Base-by-base conservation (phyloP, 2,329 filamentous ascomycete genomes). In the Phaeosphaeriaceae sp. region DNA sequence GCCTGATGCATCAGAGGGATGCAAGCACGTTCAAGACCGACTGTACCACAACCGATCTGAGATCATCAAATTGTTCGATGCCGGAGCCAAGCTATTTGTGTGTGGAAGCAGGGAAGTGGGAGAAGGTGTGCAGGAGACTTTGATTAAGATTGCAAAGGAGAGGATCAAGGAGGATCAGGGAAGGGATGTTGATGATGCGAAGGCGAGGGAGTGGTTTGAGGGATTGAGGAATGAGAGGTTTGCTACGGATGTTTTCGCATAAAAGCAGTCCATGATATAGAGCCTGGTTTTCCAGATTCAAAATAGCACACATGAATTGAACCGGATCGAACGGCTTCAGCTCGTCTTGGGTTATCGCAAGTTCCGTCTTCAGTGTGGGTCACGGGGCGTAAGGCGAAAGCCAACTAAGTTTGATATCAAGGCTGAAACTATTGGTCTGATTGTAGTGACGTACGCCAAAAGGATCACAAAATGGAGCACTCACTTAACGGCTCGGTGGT, bases 31-130 rank as follows among this genome's bases (percentile, higher is more conserved):
- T 1, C 84, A 86, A 62, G 83, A 87, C 48, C 71, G 80, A 13
- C 64, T 87, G 56, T 81, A 80, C 63, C 74, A 77, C 25, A 83
- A 87, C 22, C 70, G 80, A 0, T 73, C 76, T 17, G 79, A 83
- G 10, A 69, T 84, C 1, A 68, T 78, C 9, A 70, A 77, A 22
- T 63, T 86, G 33, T 85, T 83, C 56, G 74, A 80, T 0, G 61
- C 73, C 5, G 83, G 82, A 0, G 84, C 88, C 0, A 84, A 84
- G 67, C 76, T 89, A 0, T 91, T 86, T 66, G 83, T 91, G 1
- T 92, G 89, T 70, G 89, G 89, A 3, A 86, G 85, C 48, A 57
- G 72, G 17, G 74, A 70, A 19, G 77, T 85, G 0, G 83, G 82
- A 0, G 77, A 81, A 46, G 80, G 77, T 5, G 80, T 83, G 0